Evolutionary conservation across 208 protist species (phyloP), one percentile per base, ranked within the genome.

Genomic region (Leishmania tarentolae): DNA sequence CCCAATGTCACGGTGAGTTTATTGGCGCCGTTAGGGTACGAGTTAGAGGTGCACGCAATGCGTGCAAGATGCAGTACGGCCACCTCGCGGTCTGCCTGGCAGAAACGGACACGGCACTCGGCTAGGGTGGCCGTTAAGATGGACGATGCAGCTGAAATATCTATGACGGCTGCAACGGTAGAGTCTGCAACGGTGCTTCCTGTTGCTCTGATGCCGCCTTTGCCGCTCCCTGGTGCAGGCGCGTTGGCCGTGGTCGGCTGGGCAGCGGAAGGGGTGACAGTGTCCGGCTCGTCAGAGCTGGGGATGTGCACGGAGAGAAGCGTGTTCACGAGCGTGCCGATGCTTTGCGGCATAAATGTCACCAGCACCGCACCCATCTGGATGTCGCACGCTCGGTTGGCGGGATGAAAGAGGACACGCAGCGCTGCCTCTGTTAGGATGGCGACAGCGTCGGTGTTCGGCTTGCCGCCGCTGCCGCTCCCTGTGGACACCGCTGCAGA

Each of bases 261-360:
- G 19, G 31, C 19, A 66, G 72, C 40, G 52, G 83, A 37, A 8
- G 74, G 35, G 24, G 52, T 59, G 59, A 42, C 37, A 42, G 78
- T 76, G 57, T 77, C 37, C 15, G 40, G 6, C 31, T 77, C 74
- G 74, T 68, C 74, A 37, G 52, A 37, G 24, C 56, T 40, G 56
- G 91, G 87, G 37, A 96, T 76, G 53, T 87, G 82, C 75, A 97
- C 76, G 19, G 91, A 97, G 31, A 97, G 84, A 5, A 97, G 75
- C 52, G 88, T 84, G 83, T 97, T 95, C 21, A 92, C 79, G 3
- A 97, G 83, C 28, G 83, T 87, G 24, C 94, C 94, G 31, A 95
- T 81, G 40, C 91, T 92, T 42, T 84, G 86, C 15, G 94, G 91
- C 21, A 94, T 86, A 44, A 94, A 72, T 31, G 85, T 87, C 37